Evolutionary conservation across 768 basidiomycete species (phyloP), one percentile per base, ranked within the genome.

Genomic region (Asterophora parasitica): DNA sequence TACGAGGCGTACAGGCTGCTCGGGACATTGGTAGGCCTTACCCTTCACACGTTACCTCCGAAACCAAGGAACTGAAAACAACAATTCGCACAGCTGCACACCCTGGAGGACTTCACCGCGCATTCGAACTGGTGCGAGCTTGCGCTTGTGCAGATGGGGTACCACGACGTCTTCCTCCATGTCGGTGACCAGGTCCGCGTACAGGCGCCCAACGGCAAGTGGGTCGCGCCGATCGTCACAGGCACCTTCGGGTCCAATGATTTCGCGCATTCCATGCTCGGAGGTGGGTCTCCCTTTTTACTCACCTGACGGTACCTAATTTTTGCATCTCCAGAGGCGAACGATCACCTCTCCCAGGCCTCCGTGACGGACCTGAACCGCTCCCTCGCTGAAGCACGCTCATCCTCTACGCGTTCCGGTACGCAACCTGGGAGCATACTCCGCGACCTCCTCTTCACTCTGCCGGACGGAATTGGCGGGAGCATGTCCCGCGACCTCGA

Each of bases 101-200:
- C 85, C 1, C 75, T 88, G 4, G 91, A 93, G 61, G 91, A 96
- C 61, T 93, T 88, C 61, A 70, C 89, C 2, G 90, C 92, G 0
- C 93, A 96, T 62, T 87, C 85, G 46, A 89, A 95, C 69, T 94
- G 88, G 61, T 90, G 87, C 70, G 92, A 96, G 64, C 73, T 95
- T 8, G 74, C 81, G 0, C 77, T 97, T 10, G 78, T 85, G 30
- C 72, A 75, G 0, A 70, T 92, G 69, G 94, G 93, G 0, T 71
- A 92, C 61, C 54, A 63, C 0, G 70, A 91, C 35, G 83, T 95
- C 3, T 97, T 96, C 67, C 64, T 80, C 23, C 93, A 97, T 56
- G 88, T 95, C 27, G 94, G 94, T 4, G 84, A 89, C 46, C 76
- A 79, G 40, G 85, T 85, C 8, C 75, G 82, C 31, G 71, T 95